Base-by-base conservation (phyloP, 495 filamentous ascomycete species). In the Neurospora pannonica region DNA sequence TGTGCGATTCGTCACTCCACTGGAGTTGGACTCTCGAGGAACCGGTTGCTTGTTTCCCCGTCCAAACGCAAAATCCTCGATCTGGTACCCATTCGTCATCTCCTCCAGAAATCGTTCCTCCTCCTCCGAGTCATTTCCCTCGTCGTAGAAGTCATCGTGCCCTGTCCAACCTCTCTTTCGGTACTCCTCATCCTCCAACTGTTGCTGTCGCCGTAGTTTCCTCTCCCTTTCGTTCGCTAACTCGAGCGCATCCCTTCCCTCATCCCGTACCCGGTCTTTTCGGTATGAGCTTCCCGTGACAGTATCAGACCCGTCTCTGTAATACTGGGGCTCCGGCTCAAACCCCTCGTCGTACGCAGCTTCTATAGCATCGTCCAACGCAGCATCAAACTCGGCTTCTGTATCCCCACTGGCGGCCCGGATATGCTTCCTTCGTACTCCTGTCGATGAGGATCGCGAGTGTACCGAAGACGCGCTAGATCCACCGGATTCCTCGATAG, bases 261-360 rank as follows among this genome's bases (percentile, higher is more conserved):
- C 92, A 81, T 97, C 90, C 19, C 92, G 88, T 7, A 94, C 92
- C 76, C 89, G 87, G 79, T 95, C 92, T 79, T 92, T 93, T 4
- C 89, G 88, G 28, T 67, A 67, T 67, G 54, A 34, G 28, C 54
- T 36, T 67, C 54, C 54, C 19, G 86, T 86, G 67, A 91, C 84
- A 17, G 88, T 76, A 38, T 86, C 83, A 38, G 82, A 81, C 48
- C 80, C 78, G 19, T 87, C 82, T 43, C 84, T 83, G n/a, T 82
- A 83, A 72, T 71, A 73, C 88, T 87, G 78, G 88, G 28, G 10
- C 13, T 82, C 92, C 7, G 93, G 92, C 77, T 97, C 95, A 77
- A 93, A 92, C 7, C 93, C 94, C 76, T 98, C 94, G 80, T 97
- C 93, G 80, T 98, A 98, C 28, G 96, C 96, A 46, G 95, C 95